Base-by-base conservation (phyloP, 2,329 filamentous ascomycete genomes). In the Echinosphaeria canescens region DNA sequence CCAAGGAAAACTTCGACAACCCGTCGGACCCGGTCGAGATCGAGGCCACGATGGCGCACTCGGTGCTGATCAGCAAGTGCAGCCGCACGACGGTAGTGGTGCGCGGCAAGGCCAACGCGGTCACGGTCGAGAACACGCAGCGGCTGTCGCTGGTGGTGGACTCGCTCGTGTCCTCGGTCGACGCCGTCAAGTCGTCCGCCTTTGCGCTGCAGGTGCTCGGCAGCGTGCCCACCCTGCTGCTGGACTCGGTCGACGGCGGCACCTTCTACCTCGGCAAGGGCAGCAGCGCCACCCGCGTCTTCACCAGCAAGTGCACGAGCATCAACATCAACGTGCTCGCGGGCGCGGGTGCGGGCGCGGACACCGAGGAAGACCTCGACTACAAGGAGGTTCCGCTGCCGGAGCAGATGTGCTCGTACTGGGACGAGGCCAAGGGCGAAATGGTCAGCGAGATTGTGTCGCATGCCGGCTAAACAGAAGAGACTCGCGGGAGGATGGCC, bases 181-280 rank as follows among this genome's bases (percentile, higher is more conserved):
- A 98, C 42, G 78, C 91, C 14, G 88, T 98, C 58, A 95, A 95
- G 54, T 85, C 76, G 25, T 68, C 76, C 38, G 91, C 88, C 48
- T 92, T 98, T 45, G 84, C 82, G 10, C 58, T 95, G n/a, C 82
- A 93, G 50, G 78, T 98, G 27, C 54, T 90, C 29, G 84, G 84
- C 27, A 66, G 65, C 3, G 64, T 92, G 10, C 88, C 88, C 2
- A 92, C 85, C 3, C 63, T 95, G 30, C 57, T 93, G 44, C 59
- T 98, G 30, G 88, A 98, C 47, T 82, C 93, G 51, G 75, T 95
- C 30, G 88, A 98, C 43, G 73, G 82, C 30, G 85, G 81, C 0
- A 71, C 75, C 32, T 55, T 98, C 33, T 98, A 92, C 48, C 67
- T 98, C 13, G 70, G 75, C 47, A 75, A 75, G 44, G 71, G 84